Evolutionary conservation across 257 asterid genomes (phyloP).

Genomic region (Salvia miltiorrhiza): DNA sequence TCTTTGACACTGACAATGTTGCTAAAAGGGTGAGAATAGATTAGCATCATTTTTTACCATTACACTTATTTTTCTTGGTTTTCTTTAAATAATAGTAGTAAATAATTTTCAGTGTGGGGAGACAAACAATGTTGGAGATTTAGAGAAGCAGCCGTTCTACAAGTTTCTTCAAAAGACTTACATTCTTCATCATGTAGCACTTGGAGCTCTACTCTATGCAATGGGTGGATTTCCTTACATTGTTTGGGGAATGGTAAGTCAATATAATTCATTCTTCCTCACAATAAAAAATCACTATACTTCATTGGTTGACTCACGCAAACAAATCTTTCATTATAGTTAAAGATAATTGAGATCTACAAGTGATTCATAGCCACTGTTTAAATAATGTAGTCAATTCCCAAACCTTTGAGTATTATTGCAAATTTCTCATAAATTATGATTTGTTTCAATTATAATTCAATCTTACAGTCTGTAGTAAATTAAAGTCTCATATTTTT

Average conservation of each 20-base stretch:
- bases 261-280: too few species aligned
- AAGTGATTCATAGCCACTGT: too few species aligned
- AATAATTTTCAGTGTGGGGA: slow-evolving; percentile 48
- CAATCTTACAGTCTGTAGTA: too few species aligned
- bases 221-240: slow-evolving; percentile 74
- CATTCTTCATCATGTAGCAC: slow-evolving; percentile 52
- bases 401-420: too few species aligned
- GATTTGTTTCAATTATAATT: too few species aligned
- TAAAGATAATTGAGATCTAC: too few species aligned
- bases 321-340: too few species aligned
- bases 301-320: too few species aligned
- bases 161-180: slow-evolving; percentile 52
- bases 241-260: slow-evolving; percentile 84
- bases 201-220: slow-evolving; percentile 57
- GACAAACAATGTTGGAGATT: slow-evolving; percentile 66
- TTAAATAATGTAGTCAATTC: too few species aligned
- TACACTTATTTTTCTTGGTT: background rate
- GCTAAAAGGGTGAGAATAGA: slow-evolving; percentile 41
- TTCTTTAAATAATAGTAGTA: background rate
- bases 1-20: slow-evolving; percentile 47
- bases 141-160: slow-evolving; percentile 69
- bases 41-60: background rate
- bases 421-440: too few species aligned
- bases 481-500: too few species aligned
- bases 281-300: too few species aligned